Percentiles rank a stretch among this genome's conserved stretches.
phyloP scores from a whole-genome alignment of 1,284 basidiomycete genomes.

The Abortiporus biennis region DNA sequence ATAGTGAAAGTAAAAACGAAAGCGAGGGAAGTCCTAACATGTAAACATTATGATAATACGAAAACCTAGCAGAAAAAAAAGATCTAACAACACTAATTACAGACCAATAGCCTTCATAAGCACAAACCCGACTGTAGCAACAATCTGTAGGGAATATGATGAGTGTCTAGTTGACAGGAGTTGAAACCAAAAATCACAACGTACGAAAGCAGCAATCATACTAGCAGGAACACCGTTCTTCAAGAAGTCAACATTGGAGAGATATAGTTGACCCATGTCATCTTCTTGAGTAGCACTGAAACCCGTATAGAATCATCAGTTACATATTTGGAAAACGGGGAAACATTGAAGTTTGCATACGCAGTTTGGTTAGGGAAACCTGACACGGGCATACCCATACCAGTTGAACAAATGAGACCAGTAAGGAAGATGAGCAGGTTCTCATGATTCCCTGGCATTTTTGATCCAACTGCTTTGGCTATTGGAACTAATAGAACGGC shows the following conservation, averaged over 20 bases:
- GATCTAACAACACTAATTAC: not conserved
- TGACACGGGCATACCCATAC: slow-evolving; percentile 98
- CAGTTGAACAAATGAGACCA: slow-evolving; percentile 87
- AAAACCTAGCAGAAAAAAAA: not conserved
- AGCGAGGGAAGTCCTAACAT: too few relatives aligned
- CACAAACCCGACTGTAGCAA: slow-evolving; percentile 76
- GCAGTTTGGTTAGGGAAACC: slow-evolving; percentile 97
- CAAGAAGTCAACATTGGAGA: slow-evolving; percentile 85
- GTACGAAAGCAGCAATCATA: slow-evolving; percentile 76
- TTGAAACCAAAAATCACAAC: slow-evolving; percentile 20
- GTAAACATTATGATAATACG: not conserved
- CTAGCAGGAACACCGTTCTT: slow-evolving; percentile 93
- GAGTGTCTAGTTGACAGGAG: slow-evolving; percentile 7
- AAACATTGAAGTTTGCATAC: slow-evolving; percentile 41
- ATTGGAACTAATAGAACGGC: slow-evolving; percentile 95
- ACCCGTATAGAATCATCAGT: slow-evolving; percentile 1
- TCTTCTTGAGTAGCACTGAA: slow-evolving; percentile 89
- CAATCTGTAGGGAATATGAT: slow-evolving; percentile 42
- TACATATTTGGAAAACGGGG: slow-evolving; percentile 5
- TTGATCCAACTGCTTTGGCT: slow-evolving; percentile 84
- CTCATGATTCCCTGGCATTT: slow-evolving; percentile 60
- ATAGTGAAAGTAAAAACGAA: not conserved
- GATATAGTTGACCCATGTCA: slow-evolving; percentile 86
- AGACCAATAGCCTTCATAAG: slow-evolving; percentile 64
- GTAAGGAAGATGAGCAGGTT: slow-evolving; percentile 90